Conservation (phyloP, 1,284 basidiomycete genomes). For the Kwoniella shivajii region DNA sequence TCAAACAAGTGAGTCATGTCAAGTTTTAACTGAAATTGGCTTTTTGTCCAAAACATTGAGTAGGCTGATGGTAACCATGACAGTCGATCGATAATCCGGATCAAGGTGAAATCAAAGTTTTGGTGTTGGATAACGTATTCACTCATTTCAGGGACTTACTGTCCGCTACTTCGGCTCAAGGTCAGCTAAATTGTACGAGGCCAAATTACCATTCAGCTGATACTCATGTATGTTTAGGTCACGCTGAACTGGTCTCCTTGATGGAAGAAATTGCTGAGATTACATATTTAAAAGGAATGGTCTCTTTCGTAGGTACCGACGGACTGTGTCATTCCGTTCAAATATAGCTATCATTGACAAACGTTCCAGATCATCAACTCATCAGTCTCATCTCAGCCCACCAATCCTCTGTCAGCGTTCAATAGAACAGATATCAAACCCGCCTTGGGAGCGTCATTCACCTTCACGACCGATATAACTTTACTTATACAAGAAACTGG, state of each 20-base stretch:
- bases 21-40: background rate
- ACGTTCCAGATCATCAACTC: constrained; percentile 41
- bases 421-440: constrained; percentile 48
- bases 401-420: constrained; percentile 45
- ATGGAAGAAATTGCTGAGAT: constrained; percentile 45
- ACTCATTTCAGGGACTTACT: constrained; percentile 45
- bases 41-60: background rate
- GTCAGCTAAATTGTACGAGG: constrained; percentile 20
- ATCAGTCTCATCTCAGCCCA: constrained; percentile 32
- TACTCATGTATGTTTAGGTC: constrained; percentile 27
- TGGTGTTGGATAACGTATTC: constrained; percentile 48
- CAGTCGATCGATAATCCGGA: background rate
- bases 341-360: background rate
- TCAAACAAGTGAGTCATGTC: constrained; percentile 8
- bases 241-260: constrained; percentile 48
- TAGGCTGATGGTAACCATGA: background rate
- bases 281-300: constrained; percentile 29
- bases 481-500: constrained; percentile 49
- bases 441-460: constrained; percentile 42
- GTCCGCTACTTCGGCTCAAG: constrained; percentile 42
- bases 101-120: constrained; percentile 11
- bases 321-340: background rate
- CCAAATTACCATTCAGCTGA: background rate
- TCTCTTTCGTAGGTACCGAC: constrained; percentile 37
- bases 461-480: constrained; percentile 42